Evolutionary conservation across 1,284 basidiomycete species (phyloP).

Genomic region (Fomitopsis schrenkii): DNA sequence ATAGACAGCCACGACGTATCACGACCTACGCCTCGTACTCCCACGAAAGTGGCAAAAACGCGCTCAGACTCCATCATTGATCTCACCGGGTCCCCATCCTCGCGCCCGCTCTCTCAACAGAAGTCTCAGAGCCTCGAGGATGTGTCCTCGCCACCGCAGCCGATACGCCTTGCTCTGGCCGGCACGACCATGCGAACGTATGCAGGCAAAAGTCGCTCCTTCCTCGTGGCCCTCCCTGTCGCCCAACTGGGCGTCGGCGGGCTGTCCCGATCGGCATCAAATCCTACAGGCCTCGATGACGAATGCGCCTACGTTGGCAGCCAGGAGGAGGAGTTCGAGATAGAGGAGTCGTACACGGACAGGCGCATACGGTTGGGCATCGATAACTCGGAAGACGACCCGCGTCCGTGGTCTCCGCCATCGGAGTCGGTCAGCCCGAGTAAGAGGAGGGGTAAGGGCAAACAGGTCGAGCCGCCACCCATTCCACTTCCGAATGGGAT

Average conservation of each 20-base stretch:
- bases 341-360: constrained; percentile 65
- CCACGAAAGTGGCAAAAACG: constrained; percentile 17
- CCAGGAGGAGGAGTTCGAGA: constrained; percentile 52
- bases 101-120: constrained; percentile 15
- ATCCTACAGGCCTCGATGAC: constrained; percentile 16
- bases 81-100: constrained; percentile 13
- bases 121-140: constrained; percentile 17
- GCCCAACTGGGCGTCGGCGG: constrained; percentile 19
- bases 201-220: constrained; percentile 71
- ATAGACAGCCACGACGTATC: constrained; percentile 13
- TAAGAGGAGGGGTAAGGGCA: constrained; percentile 30
- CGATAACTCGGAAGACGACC: constrained; percentile 69
- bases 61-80: constrained; percentile 19
- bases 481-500: constrained; percentile 42
- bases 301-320: constrained; percentile 17
- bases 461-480: constrained; percentile 23
- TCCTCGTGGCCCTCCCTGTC: constrained; percentile 55
- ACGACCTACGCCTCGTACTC: constrained; percentile 35
- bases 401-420: constrained; percentile 34
- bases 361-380: constrained; percentile 70
- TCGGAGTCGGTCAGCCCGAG: constrained; percentile 25
- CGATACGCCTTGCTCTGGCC: constrained; percentile 15
- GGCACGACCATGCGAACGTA: constrained; percentile 54
- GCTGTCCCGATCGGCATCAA: constrained; percentile 15
- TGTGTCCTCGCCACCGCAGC: constrained; percentile 18